Evolutionary conservation across 768 basidiomycete genomes (phyloP).

Genomic region (Pisolithus marmoratus): DNA sequence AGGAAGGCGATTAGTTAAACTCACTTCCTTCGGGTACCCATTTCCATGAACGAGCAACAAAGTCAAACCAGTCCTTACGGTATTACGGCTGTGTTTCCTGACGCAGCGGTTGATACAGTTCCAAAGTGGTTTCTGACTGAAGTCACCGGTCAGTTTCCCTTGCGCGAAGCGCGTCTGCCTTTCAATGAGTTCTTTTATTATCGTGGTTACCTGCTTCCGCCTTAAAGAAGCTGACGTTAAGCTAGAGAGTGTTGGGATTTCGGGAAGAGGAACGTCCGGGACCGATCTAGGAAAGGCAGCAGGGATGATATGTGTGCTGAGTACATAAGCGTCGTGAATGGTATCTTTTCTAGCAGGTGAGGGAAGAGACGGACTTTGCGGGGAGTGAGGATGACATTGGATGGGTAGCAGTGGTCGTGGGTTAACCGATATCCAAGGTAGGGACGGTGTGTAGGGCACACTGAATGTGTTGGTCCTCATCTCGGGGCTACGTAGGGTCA

Average conservation of each 20-base stretch:
- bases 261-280: constrained; percentile 18
- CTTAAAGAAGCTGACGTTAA: constrained; percentile 5
- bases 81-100: constrained; percentile 17
- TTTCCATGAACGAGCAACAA: constrained; percentile 80
- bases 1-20: constrained; percentile 9
- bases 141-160: constrained; percentile 12
- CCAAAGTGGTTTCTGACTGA: constrained; percentile 46
- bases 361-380: constrained; percentile 12
- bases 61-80: constrained; percentile 42
- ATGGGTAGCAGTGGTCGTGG: constrained; percentile 19
- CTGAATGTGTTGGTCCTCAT: constrained; percentile 4
- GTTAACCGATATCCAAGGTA: constrained; percentile 13
- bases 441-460: constrained; percentile 13
- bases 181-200: constrained; percentile 16
- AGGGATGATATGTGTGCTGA: constrained; percentile 28
- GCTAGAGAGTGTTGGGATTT: constrained; percentile 10
- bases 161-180: constrained; percentile 7
- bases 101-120: constrained; percentile 69
- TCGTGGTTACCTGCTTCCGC: constrained; percentile 1
- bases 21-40: constrained; percentile 82
- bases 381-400: constrained; percentile 7
- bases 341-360: constrained; percentile 11
- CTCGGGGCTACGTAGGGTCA: too few species aligned
- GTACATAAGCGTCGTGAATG: constrained; percentile 18
- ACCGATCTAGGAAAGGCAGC: constrained; percentile 21